These are phyloP conservation scores for Fraxinus latifolia DNA, from an alignment of 305 asterid species.

Conservation along the genomic window DNA sequence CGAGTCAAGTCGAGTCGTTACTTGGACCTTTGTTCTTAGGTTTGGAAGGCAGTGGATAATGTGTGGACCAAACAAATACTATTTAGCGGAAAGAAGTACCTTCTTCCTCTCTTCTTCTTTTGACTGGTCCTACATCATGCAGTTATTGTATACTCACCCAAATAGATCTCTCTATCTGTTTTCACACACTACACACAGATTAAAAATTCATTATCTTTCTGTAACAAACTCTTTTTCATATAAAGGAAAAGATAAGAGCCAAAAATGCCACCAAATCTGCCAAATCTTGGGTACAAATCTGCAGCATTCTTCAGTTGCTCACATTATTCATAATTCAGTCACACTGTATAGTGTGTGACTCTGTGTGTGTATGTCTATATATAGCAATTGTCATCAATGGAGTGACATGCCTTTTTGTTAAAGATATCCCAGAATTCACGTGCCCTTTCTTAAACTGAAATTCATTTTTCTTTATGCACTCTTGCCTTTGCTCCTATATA, in stretches of 20 bases:
- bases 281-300: slow-evolving; percentile 5
- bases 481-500: neutral
- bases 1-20: neutral
- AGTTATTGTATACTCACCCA: neutral
- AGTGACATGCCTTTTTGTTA: slow-evolving; percentile 30
- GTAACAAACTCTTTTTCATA: slow-evolving; percentile 30
- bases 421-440: slow-evolving; percentile 62
- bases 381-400: slow-evolving; percentile 19
- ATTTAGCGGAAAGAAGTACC: slow-evolving; percentile 32
- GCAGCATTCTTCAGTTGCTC: neutral
- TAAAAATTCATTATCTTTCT: slow-evolving; percentile 24
- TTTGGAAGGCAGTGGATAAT: neutral
- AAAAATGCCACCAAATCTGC: slow-evolving; percentile 23
- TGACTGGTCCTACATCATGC: slow-evolving; percentile 28
- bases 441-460: slow-evolving; percentile 34
- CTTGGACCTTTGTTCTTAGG: neutral
- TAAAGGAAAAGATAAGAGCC: slow-evolving; percentile 12
- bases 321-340: slow-evolving; percentile 26
- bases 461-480: neutral
- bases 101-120: slow-evolving; percentile 23
- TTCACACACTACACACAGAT: slow-evolving; percentile 4
- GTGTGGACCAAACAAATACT: neutral
- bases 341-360: slow-evolving; percentile 17
- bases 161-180: neutral
- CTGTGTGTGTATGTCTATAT: slow-evolving; percentile 6